Base-by-base conservation (phyloP, 2,329 filamentous ascomycete species). In the Sclerotinia glacialis region DNA sequence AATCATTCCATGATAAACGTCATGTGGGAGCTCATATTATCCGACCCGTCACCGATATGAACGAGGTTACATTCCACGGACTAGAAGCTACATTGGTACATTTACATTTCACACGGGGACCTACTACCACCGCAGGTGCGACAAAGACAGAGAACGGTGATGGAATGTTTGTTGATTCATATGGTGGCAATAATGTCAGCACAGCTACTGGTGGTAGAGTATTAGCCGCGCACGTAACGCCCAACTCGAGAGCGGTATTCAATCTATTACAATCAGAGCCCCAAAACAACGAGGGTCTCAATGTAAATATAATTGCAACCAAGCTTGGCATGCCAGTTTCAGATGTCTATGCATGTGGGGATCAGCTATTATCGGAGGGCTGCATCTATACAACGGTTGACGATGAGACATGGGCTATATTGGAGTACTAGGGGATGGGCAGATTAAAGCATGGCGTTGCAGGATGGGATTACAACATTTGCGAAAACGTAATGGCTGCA, bases 11-110 rank as follows among this genome's bases (percentile, higher is more conserved):
- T 77, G 90, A 90, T 79, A 95, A 93, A 81, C 85, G 89, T 69
- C 89, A 93, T 78, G 84, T 99, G 64, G 88, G 85, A 69, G 90
- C 92, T 52, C 89, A 93, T 78, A 86, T 91, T 74, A 88, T 99
- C 70, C 89, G 93, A 64, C 88, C 90, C 5, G 82, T 98, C 65
- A 81, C 84, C 65, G 91, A 97, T 78, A 89, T 89, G 81, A 97
- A 99, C 81, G 95, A 99, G 83, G 85, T 98, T 77, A 90, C 89
- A 76, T 96, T 92, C 77, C 95, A 98, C 79, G 80, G 97, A 71
- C 86, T 99, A 64, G 94, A 99, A 80, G 89, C 92, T 34, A 91
- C 93, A 7, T 91, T 90, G 67, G 90, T 96, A 60, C 95, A 99
- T 80, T 82, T 99, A 61, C 89, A 89, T 79, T 90, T 93, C 77